These are phyloP conservation scores for Penstemon eatonii DNA, from an alignment of 257 asterid species.

Conservation along the genomic window DNA sequence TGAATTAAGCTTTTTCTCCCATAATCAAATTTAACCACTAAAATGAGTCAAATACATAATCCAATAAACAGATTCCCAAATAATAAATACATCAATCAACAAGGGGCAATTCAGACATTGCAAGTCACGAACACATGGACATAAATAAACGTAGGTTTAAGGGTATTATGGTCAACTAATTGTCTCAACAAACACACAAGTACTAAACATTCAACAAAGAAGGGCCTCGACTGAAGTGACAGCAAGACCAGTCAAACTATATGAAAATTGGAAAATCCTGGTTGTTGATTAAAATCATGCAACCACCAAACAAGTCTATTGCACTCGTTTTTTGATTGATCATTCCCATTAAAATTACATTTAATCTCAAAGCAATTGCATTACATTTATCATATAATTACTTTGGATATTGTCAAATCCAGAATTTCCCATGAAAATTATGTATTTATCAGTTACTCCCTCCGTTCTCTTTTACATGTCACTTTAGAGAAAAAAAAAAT, in stretches of 20 bases:
- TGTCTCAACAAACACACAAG: constrained; percentile 15
- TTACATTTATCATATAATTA: too few relatives aligned
- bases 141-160: background rate
- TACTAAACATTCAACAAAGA: constrained; percentile 53
- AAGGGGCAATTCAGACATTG: constrained; percentile 18
- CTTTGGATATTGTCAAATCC: too few relatives aligned
- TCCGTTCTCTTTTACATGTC: too few relatives aligned
- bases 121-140: too few relatives aligned
- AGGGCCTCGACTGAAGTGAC: constrained; percentile 59
- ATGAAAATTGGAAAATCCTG: constrained; percentile 12
- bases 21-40: background rate
- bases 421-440: too few relatives aligned
- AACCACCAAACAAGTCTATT: too few relatives aligned
- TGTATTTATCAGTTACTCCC: too few relatives aligned
- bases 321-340: too few relatives aligned
- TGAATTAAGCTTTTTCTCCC: background rate
- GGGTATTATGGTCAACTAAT: constrained; percentile 32
- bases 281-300: too few relatives aligned
- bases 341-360: too few relatives aligned
- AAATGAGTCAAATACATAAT: background rate
- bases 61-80: background rate
- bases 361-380: too few relatives aligned
- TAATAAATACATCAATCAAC: background rate
- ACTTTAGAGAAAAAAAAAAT: too few relatives aligned
- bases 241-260: constrained; percentile 49